Evolutionary conservation across 202 grass and related monocot genomes (phyloP).

Genomic region (Zizania palustris): DNA sequence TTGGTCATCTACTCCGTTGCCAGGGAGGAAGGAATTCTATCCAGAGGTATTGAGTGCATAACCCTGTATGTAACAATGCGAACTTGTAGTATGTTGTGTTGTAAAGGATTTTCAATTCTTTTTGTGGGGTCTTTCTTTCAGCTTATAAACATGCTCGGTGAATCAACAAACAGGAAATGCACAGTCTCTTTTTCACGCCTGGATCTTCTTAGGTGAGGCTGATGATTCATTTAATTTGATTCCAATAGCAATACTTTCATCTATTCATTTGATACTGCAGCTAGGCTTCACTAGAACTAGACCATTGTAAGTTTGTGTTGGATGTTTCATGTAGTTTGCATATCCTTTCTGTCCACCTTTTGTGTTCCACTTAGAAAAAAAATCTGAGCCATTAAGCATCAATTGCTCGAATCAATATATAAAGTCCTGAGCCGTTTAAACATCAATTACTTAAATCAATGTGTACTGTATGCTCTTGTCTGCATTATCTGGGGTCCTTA

Average conservation of each 20-base stretch:
- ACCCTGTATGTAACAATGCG: background rate
- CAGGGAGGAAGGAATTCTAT: constrained; percentile 86
- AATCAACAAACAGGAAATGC: constrained; percentile 61
- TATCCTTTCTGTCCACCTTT: constrained; percentile 10
- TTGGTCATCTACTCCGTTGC: constrained; percentile 86
- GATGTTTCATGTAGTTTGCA: background rate
- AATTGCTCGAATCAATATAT: background rate
- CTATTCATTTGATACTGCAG: background rate
- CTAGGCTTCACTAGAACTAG: background rate
- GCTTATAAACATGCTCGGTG: constrained; percentile 87
- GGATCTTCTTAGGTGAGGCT: constrained; percentile 72
- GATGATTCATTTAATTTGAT: constrained; percentile 13
- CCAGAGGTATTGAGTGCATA: constrained; percentile 63
- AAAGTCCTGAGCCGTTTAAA: background rate
- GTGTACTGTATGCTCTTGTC: background rate
- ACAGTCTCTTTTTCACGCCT: constrained; percentile 74
- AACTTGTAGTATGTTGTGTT: background rate
- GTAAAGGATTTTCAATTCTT: background rate
- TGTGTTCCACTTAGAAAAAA: constrained; percentile 14
- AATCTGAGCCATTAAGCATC: background rate
- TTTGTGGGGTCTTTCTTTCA: constrained; percentile 44
- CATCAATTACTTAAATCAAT: background rate
- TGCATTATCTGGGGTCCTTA: background rate
- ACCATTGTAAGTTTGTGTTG: background rate
- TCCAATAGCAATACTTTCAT: background rate